Evolutionary conservation across 176 grass and related monocot species (phyloP).

Genomic region (Musa beccarii): DNA sequence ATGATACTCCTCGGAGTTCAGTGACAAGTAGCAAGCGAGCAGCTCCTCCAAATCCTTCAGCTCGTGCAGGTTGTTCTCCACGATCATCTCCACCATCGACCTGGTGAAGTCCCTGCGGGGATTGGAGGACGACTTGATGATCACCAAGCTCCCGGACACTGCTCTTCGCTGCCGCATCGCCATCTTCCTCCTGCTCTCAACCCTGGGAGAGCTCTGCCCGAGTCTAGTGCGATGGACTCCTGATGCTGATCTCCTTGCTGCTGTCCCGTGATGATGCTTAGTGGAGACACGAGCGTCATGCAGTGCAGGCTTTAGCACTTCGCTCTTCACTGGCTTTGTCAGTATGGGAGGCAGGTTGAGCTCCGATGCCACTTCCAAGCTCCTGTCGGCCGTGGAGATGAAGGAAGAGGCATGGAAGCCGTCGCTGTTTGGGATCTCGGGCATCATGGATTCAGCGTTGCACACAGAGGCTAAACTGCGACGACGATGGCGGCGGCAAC

Average conservation of each 20-base stretch:
- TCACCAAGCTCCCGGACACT: constrained; percentile 3
- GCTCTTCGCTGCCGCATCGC: neutral
- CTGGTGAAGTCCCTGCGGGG: constrained; percentile 55
- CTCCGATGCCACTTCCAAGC: neutral
- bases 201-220: constrained; percentile 28
- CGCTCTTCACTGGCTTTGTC: constrained; percentile 24
- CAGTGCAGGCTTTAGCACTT: neutral
- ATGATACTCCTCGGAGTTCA: constrained; percentile 62
- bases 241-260: neutral
- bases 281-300: too few relatives aligned
- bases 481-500: too few relatives aligned
- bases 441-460: too few relatives aligned
- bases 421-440: too few relatives aligned
- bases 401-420: neutral
- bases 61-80: constrained; percentile 30
- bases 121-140: constrained; percentile 43
- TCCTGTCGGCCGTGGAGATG: neutral
- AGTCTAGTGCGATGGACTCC: neutral
- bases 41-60: constrained; percentile 45
- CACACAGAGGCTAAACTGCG: too few relatives aligned
- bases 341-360: constrained; percentile 44
- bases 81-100: constrained; percentile 69
- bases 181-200: constrained; percentile 21
- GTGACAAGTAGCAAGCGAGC: constrained; percentile 46
- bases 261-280: neutral